Base-by-base conservation (phyloP, 805 yeast species). In the Ogataea siamensis region DNA sequence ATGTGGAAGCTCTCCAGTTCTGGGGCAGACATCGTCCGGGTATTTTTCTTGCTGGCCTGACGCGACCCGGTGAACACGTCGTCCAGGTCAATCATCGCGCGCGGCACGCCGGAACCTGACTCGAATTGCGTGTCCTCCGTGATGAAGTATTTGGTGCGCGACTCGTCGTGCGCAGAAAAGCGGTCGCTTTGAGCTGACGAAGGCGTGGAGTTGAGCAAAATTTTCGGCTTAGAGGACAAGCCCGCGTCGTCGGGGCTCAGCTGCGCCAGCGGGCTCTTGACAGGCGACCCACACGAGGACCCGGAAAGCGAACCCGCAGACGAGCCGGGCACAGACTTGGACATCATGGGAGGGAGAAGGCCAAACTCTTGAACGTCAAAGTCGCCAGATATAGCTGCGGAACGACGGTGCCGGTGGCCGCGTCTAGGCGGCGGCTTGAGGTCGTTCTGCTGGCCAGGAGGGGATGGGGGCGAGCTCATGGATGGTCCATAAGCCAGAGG, bases 361-460 rank as follows among this genome's bases (percentile, higher is more conserved):
- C 50, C 46, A 37, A 52, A 36, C 25, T 53, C 60, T 37, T 45
- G 53, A 22, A 59, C 35, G 50, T 84, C 93, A 55, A 86, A 83
- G 57, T 87, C 95, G 4, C 93, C 93, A 7, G 93, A 83, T 5
- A 87, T 81, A 0, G 95, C 95, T 15, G 91, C 88, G 0, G 95
- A 87, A 36, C 96, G 67, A 53, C 86, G 76, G 54, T 87, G 96
- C 30, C 85, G 75, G 62, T 87, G 96, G 2, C 79, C 76, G 46
- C 76, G 66, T 52, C 65, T 66, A 30, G 45, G 21, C 12, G 57
- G 58, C 7, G 58, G 58, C 16, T 49, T 60, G 2, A 68, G 60
- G 20, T 49, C 51, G 28, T 35, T 23, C 19, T 27, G 40, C 23
- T 36, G 39, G 6, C 24, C n/a, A 3, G 46, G 41, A 17, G 46